phyloP scores from a whole-genome alignment of 1,284 basidiomycete species.

The Pyrrhoderma noxium region DNA sequence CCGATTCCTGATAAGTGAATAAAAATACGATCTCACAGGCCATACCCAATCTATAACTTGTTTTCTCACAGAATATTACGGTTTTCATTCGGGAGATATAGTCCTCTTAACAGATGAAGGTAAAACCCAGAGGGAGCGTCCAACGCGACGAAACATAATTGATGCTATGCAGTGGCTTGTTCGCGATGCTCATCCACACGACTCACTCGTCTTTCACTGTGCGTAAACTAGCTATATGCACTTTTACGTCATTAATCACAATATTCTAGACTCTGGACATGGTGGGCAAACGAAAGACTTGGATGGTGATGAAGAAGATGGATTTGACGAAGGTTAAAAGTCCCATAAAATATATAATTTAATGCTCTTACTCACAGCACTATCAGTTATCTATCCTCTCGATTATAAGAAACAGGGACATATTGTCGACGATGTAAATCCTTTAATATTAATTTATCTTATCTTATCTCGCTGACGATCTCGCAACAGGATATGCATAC shows the following conservation, averaged over 20 bases:
- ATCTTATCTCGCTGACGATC: conserved; percentile 8
- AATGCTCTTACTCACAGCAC: not conserved
- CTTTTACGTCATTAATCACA: not conserved
- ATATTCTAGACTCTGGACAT: conserved; percentile 63
- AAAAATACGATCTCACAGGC: not conserved
- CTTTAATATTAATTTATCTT: not conserved
- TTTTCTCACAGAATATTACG: conserved; percentile 44
- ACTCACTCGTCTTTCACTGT: conserved; percentile 88
- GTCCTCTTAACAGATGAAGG: conserved; percentile 74
- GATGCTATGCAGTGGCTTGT: conserved; percentile 88
- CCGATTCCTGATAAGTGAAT: conserved; percentile 62
- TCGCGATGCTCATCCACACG: conserved; percentile 60
- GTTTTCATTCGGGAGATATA: conserved; percentile 67
- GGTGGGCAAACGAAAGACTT: conserved; percentile 72
- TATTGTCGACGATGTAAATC: conserved; percentile 68
- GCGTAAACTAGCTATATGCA: conserved; percentile 1
- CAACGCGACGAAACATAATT: conserved; percentile 77
- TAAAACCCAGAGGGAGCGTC: conserved; percentile 42
- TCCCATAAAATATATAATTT: no score
- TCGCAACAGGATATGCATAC: conserved; percentile 46
- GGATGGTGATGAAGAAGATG: conserved; percentile 62
- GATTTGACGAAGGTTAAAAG: conserved; percentile 59
- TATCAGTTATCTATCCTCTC: conserved; percentile 59
- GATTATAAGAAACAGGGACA: conserved; percentile 61
- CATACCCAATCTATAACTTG: not conserved